phyloP scores from a whole-genome alignment of 2,329 filamentous ascomycete genomes.

The Sphaceloma murrayae region DNA sequence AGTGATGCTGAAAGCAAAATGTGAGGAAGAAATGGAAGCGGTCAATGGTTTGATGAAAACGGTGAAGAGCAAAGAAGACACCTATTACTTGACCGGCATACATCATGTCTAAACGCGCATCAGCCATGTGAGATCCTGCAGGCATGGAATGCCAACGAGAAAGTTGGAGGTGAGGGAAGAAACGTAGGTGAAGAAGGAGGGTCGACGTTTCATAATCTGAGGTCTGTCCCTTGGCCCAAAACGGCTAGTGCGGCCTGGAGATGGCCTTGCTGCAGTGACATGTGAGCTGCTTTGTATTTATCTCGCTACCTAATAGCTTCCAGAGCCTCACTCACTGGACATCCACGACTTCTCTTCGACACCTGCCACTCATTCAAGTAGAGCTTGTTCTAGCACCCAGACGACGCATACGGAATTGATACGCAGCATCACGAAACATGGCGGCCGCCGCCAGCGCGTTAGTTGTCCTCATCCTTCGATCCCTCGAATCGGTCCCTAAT shows the following conservation, averaged over 20 bases:
- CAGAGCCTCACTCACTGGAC: slow-evolving; percentile 2
- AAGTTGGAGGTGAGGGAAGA: background rate
- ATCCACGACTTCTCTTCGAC: background rate
- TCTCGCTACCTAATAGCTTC: slow-evolving; percentile 9
- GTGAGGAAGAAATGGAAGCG: background rate
- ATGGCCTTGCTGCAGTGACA: background rate
- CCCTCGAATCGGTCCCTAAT: slow-evolving; percentile 3
- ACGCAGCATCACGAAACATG: slow-evolving; percentile 17
- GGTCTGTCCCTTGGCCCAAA: no score
- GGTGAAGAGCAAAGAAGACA: background rate
- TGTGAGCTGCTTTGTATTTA: slow-evolving; percentile 14
- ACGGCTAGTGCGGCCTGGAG: no score
- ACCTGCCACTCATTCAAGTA: background rate
- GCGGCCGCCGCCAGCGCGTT: slow-evolving; percentile 19
- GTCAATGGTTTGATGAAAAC: no score
- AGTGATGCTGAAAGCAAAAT: background rate
- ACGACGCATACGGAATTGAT: slow-evolving; percentile 1
- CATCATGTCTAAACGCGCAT: no score
- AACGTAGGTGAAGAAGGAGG: background rate
- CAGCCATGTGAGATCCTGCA: no score
- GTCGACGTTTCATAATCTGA: background rate
- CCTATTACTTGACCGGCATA: slow-evolving; percentile 1
- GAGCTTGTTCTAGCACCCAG: background rate
- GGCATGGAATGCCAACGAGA: no score
- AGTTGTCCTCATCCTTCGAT: slow-evolving; percentile 3